Base-by-base conservation (phyloP, 2,329 filamentous ascomycete species). In the Arthroderma uncinatum region DNA sequence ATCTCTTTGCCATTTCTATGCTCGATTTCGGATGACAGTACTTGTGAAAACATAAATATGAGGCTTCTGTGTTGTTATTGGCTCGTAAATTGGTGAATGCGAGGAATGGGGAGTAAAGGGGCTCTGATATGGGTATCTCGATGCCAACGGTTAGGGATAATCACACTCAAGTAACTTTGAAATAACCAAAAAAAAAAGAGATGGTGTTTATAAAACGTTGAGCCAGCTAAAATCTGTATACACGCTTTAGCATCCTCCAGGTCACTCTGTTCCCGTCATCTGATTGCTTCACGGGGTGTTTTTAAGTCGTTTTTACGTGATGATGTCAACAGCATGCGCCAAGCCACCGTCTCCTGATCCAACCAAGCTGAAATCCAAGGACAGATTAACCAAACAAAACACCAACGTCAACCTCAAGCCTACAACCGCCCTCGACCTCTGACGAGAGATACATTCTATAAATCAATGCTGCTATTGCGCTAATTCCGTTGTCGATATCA, bases 301-400 rank as follows among this genome's bases (percentile, higher is more conserved):
- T 19, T 9, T 28, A 8, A 2, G 21, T 4, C n/a, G 21, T 50
- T 16, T 12, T 33, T 19, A 30, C 21, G 21, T 7, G 8, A 50
- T 50, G 47, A 50, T 50, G 47, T 50, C 47, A 50, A 47, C 40
- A 50, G 25, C 40, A 33, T 19, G 47, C 25, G 47, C 47, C 47
- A 50, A 50, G 47, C 47, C 47, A 42, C 39, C 16, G 47, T 19
- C 47, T 50, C 28, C 47, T 50, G 47, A 50, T 33, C 25, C 47
- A 48, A 30, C 10, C 25, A 7, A 30, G 23, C 47, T 50, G 47
- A 50, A 30, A 7, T 50, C n/a, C 10, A 30, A 50, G 16, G 40
- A 47, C 40, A 47, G 40, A 19, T 23, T 50, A 50, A 50, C 16
- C 12, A 50, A 50, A 50, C 23, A 33, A 28, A 48, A 48, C 42